These are phyloP conservation scores for Vitis rotundifolia DNA, from an alignment of 164 flowering plant genomes.

Conservation along the genomic window DNA sequence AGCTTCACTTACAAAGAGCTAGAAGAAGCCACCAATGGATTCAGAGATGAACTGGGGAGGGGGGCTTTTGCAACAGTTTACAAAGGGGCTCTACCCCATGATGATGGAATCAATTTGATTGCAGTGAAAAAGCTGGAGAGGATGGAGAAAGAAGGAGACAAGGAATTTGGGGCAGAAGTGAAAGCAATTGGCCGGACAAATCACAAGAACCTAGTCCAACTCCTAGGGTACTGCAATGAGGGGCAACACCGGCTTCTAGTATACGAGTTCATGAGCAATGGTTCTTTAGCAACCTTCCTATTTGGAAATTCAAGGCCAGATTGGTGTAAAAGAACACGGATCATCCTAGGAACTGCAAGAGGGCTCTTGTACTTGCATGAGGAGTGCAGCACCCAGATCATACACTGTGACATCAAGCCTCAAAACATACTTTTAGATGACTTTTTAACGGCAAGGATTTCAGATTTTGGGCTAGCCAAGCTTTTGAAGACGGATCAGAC, in stretches of 20 bases:
- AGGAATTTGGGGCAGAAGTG: slow-evolving; percentile 30
- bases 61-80: slow-evolving; percentile 30
- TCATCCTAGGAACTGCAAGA: slow-evolving; percentile 12
- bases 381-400: slow-evolving; percentile 25
- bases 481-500: slow-evolving; percentile 21
- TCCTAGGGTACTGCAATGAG: slow-evolving; percentile 30
- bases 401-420: slow-evolving; percentile 28
- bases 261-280: slow-evolving; percentile 24
- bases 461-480: slow-evolving; percentile 17
- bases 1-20: slow-evolving; percentile 21
- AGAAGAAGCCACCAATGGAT: slow-evolving; percentile 17
- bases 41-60: slow-evolving; percentile 26
- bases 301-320: slow-evolving; percentile 12
- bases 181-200: slow-evolving; percentile 22
- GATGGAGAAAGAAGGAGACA: slow-evolving; percentile 13
- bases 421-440: slow-evolving; percentile 27
- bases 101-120: background rate
- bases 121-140: slow-evolving; percentile 30
- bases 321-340: slow-evolving; percentile 13
- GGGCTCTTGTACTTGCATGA: slow-evolving; percentile 26
- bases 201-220: slow-evolving; percentile 27
- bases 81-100: slow-evolving; percentile 14
- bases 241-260: slow-evolving; percentile 23
- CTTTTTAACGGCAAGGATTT: slow-evolving; percentile 11
- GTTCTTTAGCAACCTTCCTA: slow-evolving; percentile 15